phyloP scores from a whole-genome alignment of 2,329 filamentous ascomycete species.

The Pleomassaria siparia region DNA sequence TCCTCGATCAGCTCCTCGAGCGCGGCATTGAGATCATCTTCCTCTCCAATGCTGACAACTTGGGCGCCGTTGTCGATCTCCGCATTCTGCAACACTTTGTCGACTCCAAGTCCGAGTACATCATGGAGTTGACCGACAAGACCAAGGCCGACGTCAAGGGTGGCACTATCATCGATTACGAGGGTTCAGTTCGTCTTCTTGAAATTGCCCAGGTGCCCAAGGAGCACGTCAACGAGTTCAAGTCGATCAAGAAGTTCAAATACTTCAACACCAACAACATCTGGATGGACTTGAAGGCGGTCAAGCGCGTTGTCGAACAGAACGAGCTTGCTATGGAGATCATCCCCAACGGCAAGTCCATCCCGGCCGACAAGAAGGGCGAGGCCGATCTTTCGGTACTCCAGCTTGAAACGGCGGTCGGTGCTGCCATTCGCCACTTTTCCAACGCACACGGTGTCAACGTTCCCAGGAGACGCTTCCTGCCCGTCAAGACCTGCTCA shows the following conservation, averaged over 20 bases:
- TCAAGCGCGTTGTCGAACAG: slow-evolving; percentile 98
- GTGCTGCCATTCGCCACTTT: slow-evolving; percentile 98
- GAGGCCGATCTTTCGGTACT: slow-evolving; percentile 97
- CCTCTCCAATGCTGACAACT: slow-evolving; percentile 98
- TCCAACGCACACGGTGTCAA: slow-evolving; percentile 98
- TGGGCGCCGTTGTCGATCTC: slow-evolving; percentile 95
- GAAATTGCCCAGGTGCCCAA: slow-evolving; percentile 99
- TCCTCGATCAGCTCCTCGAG: slow-evolving; percentile 92
- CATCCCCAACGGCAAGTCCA: slow-evolving; percentile 98
- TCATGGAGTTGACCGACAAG: slow-evolving; percentile 99
- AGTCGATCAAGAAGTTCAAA: slow-evolving; percentile 99
- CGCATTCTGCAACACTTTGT: slow-evolving; percentile 99
- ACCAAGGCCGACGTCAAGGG: slow-evolving; percentile 99
- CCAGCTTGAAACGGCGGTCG: slow-evolving; percentile 97
- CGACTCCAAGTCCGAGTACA: slow-evolving; percentile 94
- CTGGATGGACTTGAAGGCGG: slow-evolving; percentile 96
- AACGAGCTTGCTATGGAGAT: slow-evolving; percentile 99
- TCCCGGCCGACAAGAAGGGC: slow-evolving; percentile 98
- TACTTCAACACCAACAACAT: slow-evolving; percentile 99
- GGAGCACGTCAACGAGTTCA: slow-evolving; percentile 99
- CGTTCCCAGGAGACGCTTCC: slow-evolving; percentile 93
- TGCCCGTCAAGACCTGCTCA: slow-evolving; percentile 99
- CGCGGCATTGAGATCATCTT: slow-evolving; percentile 97
- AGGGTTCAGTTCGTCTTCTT: slow-evolving; percentile 91
- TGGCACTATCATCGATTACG: slow-evolving; percentile 99